Conservation (phyloP, 192 early-diverging fungal genomes). For the Backusella liffmaniae region DNA sequence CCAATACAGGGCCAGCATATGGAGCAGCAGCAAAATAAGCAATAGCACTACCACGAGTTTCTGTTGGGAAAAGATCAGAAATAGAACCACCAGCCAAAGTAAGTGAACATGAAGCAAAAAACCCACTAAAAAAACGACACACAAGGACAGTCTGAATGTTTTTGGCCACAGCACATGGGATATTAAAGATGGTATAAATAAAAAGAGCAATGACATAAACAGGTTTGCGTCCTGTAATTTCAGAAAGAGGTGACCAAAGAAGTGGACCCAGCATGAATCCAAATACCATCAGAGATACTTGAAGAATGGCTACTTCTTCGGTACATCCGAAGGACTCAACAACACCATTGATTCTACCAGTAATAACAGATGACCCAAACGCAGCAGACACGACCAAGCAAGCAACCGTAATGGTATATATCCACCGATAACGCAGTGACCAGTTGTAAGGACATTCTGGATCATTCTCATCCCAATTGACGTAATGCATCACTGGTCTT, state of each 20-base stretch:
- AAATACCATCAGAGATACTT: constrained; percentile 28
- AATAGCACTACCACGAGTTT: constrained; percentile 25
- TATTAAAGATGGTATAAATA: constrained; percentile 28
- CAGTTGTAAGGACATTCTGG: constrained; percentile 33
- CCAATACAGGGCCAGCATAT: constrained; percentile 28
- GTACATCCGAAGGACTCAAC: constrained; percentile 13
- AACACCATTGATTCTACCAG: constrained; percentile 15
- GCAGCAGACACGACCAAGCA: constrained; percentile 24
- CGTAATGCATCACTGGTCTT: constrained; percentile 7
- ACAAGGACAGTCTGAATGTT: constrained; percentile 30
- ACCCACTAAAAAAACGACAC: constrained; percentile 24
- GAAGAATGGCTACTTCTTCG: constrained; percentile 23
- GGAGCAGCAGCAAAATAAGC: constrained; percentile 33
- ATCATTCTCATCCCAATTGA: constrained; percentile 28
- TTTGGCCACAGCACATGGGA: constrained; percentile 30
- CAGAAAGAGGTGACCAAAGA: constrained; percentile 29
- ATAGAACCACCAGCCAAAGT: constrained; percentile 30
- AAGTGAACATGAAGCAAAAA: constrained; percentile 23
- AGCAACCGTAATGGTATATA: constrained; percentile 21
- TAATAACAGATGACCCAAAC: constrained; percentile 22
- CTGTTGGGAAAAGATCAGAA: constrained; percentile 21
- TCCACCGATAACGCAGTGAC: constrained; percentile 16
- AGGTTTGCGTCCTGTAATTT: constrained; percentile 27
- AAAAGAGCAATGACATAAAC: constrained; percentile 21
- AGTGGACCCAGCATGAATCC: constrained; percentile 27